Evolutionary conservation across 2,329 filamentous ascomycete species (phyloP), one percentile per base, ranked within the genome.

Genomic region (Fusarium falciforme): DNA sequence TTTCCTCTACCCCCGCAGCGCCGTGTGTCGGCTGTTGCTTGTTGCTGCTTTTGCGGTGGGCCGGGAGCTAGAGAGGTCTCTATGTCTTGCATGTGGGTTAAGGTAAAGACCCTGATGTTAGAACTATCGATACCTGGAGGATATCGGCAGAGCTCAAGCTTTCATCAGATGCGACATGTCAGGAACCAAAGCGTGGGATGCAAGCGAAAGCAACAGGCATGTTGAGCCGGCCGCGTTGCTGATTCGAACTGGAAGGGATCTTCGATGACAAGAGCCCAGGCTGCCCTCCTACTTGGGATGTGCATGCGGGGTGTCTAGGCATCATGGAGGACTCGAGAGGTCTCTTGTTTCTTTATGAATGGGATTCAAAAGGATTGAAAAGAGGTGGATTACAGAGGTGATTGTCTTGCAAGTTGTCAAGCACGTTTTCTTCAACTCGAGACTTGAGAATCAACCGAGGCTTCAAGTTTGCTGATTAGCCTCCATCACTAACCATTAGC

Each of bases 211-310:
- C 44, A 27, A 17, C 22, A 49, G 47, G 27, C 47, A 29, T 52
- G 47, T 17, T n/a, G 47, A 29, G 47, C 47, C 47, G 47, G 57
- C 59, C 29, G 33, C 25, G 36, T 42, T 67, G 40, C 55, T 38
- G 22, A 42, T 61, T 65, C 22, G 44, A 71, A 64, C 27, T 52
- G 54, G 72, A 68, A 74, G 61, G 68, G 68, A 72, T 74, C 71
- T 66, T 63, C 68, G 17, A 68, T 2, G 63, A 42, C 38, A 49
- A 52, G 54, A 61, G 54, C 29, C 54, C 22, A 58, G 31, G 33
- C 54, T 38, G 54, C 31, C 47, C 47, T 52, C 47, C 47, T n/a
- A 29, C 33, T 27, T 58, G 22, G 8, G 20, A 36, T 58, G 69
- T 42, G 58, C 55, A 14, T 68, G 57, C 54, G 62, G 63, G 52